phyloP scores from a whole-genome alignment of 2,329 filamentous ascomycete genomes.

The Fusarium haematococcum region DNA sequence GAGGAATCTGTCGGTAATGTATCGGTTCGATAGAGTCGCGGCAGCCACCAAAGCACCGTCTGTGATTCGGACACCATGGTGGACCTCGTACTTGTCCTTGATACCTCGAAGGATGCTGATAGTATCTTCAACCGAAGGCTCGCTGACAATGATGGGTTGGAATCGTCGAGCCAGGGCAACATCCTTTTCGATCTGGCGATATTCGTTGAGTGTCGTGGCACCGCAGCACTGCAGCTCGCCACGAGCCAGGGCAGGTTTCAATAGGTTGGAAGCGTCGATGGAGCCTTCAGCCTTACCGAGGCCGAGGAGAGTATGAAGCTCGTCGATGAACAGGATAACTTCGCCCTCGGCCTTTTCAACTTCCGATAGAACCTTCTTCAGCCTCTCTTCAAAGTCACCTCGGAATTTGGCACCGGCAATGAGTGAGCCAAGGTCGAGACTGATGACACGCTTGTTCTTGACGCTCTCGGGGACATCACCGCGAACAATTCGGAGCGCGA shows the following conservation, averaged over 20 bases:
- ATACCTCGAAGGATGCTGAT: slow-evolving; percentile 96
- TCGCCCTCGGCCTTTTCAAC: slow-evolving; percentile 89
- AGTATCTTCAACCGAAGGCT: slow-evolving; percentile 90
- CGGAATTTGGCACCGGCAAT: slow-evolving; percentile 97
- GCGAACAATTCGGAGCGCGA: slow-evolving; percentile 88
- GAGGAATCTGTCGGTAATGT: slow-evolving; percentile 95
- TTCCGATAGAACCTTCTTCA: slow-evolving; percentile 92
- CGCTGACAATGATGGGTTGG: slow-evolving; percentile 93
- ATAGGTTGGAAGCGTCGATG: slow-evolving; percentile 93
- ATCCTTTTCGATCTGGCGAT: slow-evolving; percentile 94
- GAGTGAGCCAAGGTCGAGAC: slow-evolving; percentile 88
- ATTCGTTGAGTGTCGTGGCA: slow-evolving; percentile 93
- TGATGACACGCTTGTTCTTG: slow-evolving; percentile 91
- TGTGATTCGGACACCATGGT: slow-evolving; percentile 95
- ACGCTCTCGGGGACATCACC: slow-evolving; percentile 96
- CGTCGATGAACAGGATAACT: slow-evolving; percentile 95
- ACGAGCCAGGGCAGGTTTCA: slow-evolving; percentile 93
- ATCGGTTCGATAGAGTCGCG: slow-evolving; percentile 91
- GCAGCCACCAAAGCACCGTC: slow-evolving; percentile 93
- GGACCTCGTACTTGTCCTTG: slow-evolving; percentile 97
- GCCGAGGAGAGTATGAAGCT: slow-evolving; percentile 90
- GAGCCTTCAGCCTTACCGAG: slow-evolving; percentile 95
- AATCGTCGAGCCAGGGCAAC: slow-evolving; percentile 92
- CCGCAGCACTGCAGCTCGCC: slow-evolving; percentile 96
- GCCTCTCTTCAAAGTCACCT: slow-evolving; percentile 93